phyloP scores from a whole-genome alignment of 2,329 filamentous ascomycete species.

The Pezicula rhizophila region DNA sequence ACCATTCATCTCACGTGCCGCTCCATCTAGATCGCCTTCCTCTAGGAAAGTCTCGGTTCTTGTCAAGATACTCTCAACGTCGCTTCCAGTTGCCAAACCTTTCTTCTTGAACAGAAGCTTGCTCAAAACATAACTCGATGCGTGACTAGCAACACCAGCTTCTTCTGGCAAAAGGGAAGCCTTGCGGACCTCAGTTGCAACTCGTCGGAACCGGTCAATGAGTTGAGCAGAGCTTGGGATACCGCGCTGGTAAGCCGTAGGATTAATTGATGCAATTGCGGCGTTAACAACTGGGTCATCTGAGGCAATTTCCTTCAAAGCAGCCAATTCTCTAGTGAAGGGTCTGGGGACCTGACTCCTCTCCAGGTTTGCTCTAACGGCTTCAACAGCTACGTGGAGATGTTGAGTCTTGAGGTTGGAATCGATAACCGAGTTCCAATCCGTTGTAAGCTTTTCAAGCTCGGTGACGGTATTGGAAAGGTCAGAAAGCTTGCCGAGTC shows the following conservation, averaged over 20 bases:
- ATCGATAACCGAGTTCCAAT: conserved; percentile 89
- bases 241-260: conserved; percentile 85
- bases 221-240: conserved; percentile 79
- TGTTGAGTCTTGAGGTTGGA: conserved; percentile 90
- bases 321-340: conserved; percentile 88
- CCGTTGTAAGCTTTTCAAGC: conserved; percentile 78
- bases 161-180: conserved; percentile 87
- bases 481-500: conserved; percentile 78
- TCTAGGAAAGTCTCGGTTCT: conserved; percentile 86
- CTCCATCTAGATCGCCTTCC: conserved; percentile 85
- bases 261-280: conserved; percentile 95
- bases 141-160: conserved; percentile 89
- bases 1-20: conserved; percentile 91
- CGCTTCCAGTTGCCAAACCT: conserved; percentile 72
- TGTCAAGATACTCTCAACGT: conserved; percentile 89
- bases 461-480: conserved; percentile 72
- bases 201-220: conserved; percentile 91
- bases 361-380: conserved; percentile 78
- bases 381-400: conserved; percentile 91
- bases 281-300: conserved; percentile 84
- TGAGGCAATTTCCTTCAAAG: conserved; percentile 83
- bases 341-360: conserved; percentile 69
- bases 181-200: conserved; percentile 89
- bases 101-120: conserved; percentile 96
- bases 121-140: conserved; percentile 81